Evolutionary conservation across 2,329 filamentous ascomycete species (phyloP), one percentile per base, ranked within the genome.

Genomic region (Neophaeococcomyces aloes): DNA sequence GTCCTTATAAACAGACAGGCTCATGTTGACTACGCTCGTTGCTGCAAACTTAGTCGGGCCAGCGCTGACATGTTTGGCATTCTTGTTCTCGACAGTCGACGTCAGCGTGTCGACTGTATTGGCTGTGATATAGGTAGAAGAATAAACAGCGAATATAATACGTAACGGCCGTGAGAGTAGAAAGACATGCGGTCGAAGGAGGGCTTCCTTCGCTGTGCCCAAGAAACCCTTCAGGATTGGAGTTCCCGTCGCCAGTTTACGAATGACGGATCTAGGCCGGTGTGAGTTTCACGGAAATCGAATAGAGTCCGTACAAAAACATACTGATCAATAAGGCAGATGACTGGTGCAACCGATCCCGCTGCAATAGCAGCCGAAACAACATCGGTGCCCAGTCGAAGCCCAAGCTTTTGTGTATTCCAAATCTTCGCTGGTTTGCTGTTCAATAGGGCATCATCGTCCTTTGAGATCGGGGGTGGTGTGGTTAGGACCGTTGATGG

Each of bases 261-360:
- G 67, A 37, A 71, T 70, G 47, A 71, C 70, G 11, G 67, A 65
- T 23, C 68, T 71, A 46, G 33, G 19, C 15, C 8, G 5, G 7
- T n/a, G 52, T 58, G 34, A 57, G 50, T 29, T 21, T 18, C 35
- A 27, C 14, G 7, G 10, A 21, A 19, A 3, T 19, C 30, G 29
- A 13, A 34, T 23, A 18, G 11, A 19, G 15, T 15, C n/a, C 5
- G 14, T 23, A 18, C n/a, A 7, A 3, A 13, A 31, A 57, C 67
- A 48, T 67, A 88, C 83, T 82, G 78, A 63, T 94, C 87, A 63
- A 95, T 91, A 52, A 91, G 81, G 29, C 83, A 83, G 50, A 94
- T 89, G 30, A 93, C 60, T 1, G 88, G 87, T 43, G 87, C 86
- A 37, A 94, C 82, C 48, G 91, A 67, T 5, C 74, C 75, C 2